phyloP scores from a whole-genome alignment of 495 filamentous ascomycete species.

The Xylaria bambusicola region DNA sequence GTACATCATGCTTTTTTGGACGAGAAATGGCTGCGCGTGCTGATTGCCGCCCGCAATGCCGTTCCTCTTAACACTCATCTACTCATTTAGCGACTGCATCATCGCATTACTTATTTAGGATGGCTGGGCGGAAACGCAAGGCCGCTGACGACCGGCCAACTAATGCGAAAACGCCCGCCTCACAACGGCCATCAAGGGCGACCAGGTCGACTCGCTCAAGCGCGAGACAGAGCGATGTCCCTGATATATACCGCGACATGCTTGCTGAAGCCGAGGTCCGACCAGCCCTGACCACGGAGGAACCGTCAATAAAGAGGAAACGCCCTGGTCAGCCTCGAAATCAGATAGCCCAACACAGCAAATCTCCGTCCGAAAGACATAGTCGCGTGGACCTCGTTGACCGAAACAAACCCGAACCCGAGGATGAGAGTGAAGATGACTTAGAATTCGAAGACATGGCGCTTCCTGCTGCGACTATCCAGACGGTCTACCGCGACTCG shows the following conservation, averaged over 20 bases:
- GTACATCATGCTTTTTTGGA: not conserved
- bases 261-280: constrained; percentile 60
- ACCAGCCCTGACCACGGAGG: constrained; percentile 27
- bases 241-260: constrained; percentile 67
- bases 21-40: not conserved
- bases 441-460: constrained; percentile 38
- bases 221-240: constrained; percentile 34
- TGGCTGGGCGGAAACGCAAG: constrained; percentile 33
- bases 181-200: not conserved
- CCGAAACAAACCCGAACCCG: constrained; percentile 33
- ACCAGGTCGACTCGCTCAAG: constrained; percentile 24
- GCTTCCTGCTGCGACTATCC: constrained; percentile 25
- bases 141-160: constrained; percentile 19
- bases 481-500: constrained; percentile 29
- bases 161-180: constrained; percentile 17
- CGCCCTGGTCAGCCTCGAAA: constrained; percentile 41
- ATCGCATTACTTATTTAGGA: not conserved
- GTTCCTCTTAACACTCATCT: not conserved
- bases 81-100: not conserved
- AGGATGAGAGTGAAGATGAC: constrained; percentile 39
- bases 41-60: not conserved
- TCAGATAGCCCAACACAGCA: not conserved
- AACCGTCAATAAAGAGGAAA: constrained; percentile 44
- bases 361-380: constrained; percentile 16
- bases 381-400: constrained; percentile 2